These are phyloP conservation scores for Talaromyces sp. DNA, from an alignment of 2,329 filamentous ascomycete genomes.

Conservation along the genomic window DNA sequence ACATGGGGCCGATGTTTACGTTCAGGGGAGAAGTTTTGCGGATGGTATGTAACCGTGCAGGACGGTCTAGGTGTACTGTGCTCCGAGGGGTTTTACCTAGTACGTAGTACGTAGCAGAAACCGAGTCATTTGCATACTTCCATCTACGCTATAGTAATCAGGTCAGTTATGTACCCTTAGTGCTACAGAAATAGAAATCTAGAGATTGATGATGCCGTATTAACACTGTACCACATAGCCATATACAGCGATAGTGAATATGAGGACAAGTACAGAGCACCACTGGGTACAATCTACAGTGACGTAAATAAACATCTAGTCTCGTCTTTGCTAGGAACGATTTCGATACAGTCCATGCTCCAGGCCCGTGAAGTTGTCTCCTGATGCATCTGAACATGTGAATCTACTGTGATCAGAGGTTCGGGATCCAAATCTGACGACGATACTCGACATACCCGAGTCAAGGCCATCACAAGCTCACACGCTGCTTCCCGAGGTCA, in stretches of 20 bases:
- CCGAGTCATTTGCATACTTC: not conserved
- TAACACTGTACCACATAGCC: not conserved
- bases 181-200: not conserved
- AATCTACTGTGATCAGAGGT: not conserved
- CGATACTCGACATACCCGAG: not conserved
- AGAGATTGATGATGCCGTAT: not conserved
- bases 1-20: not conserved
- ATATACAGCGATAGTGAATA: not conserved
- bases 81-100: not conserved
- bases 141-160: not conserved
- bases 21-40: not conserved
- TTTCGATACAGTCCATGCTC: not conserved
- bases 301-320: not conserved
- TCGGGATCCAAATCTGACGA: not conserved
- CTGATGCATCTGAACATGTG: not conserved
- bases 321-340: not conserved
- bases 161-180: too few relatives aligned
- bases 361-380: not conserved
- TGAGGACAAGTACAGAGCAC: not conserved
- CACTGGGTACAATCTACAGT: not conserved
- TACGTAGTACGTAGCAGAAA: not conserved
- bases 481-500: not conserved
- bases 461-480: not conserved
- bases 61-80: slow-evolving; percentile 1
- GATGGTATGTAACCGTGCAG: not conserved